Conservation (phyloP, 2,329 filamentous ascomycete species). For the Aspergillus sp. region DNA sequence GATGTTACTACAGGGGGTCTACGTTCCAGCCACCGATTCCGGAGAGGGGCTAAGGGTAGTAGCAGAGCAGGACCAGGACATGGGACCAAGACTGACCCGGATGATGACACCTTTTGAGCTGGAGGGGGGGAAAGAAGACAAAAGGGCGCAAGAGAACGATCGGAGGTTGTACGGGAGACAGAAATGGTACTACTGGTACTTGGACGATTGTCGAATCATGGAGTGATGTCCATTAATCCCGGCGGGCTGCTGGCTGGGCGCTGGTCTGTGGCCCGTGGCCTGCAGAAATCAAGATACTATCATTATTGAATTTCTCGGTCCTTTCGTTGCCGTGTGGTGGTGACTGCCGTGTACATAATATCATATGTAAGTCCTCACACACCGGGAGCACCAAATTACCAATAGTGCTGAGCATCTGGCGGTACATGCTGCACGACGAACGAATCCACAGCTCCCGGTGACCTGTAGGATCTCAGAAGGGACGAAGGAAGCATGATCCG, state of each 20-base stretch:
- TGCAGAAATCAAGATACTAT: constrained; percentile 3
- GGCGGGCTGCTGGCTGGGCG: neutral
- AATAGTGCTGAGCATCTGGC: neutral
- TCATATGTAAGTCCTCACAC: neutral
- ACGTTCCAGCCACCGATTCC: constrained; percentile 30
- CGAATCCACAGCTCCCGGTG: constrained; percentile 5
- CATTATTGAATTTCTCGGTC: neutral
- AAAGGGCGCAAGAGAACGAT: neutral
- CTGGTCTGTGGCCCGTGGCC: neutral
- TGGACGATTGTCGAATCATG: constrained; percentile 9
- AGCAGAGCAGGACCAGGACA: constrained; percentile 21
- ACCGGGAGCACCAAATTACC: neutral
- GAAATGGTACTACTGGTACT: constrained; percentile 9
- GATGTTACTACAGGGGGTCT: constrained; percentile 28
- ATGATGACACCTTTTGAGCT: constrained; percentile 8
- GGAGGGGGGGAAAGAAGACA: constrained; percentile 4
- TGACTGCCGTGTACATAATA: constrained; percentile 1
- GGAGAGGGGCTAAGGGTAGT: constrained; percentile 33
- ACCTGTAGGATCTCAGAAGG: constrained; percentile 8
- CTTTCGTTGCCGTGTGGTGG: neutral
- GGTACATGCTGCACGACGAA: constrained; percentile 9
- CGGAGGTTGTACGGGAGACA: constrained; percentile 6
- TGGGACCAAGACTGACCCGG: constrained; percentile 17
- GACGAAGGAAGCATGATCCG: constrained; percentile 7
- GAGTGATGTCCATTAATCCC: constrained; percentile 1